phyloP scores from a whole-genome alignment of 345 rosid genomes.

The Ceriops decandra region DNA sequence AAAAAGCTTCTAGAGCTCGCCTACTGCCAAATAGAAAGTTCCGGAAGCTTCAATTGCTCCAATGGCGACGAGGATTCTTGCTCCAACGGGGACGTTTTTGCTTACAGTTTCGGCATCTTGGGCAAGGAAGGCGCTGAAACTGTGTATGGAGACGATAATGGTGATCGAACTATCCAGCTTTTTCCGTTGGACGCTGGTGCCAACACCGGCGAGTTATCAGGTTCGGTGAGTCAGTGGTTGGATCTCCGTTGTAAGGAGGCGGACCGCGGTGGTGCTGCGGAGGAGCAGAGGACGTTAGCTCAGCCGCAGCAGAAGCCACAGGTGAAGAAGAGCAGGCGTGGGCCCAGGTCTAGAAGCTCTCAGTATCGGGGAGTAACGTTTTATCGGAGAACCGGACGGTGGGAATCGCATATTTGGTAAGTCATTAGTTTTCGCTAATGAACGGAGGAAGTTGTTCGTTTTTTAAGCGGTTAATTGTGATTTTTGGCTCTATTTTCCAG shows the following conservation, averaged over 20 bases:
- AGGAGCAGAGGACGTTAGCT: constrained; percentile 22
- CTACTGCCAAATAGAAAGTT: constrained; percentile 27
- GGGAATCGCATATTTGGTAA: constrained; percentile 99
- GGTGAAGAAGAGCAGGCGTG: constrained; percentile 73
- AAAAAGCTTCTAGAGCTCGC: constrained; percentile 16
- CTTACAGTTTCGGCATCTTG: constrained; percentile 34
- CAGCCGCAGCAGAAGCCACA: constrained; percentile 22
- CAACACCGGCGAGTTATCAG: constrained; percentile 5
- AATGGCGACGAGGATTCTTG: constrained; percentile 35
- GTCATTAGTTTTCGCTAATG: neutral
- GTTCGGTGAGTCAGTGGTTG: constrained; percentile 27
- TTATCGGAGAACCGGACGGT: constrained; percentile 93
- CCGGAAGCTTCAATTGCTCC: constrained; percentile 39
- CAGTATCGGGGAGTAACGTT: constrained; percentile 97
- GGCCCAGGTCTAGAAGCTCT: constrained; percentile 94
- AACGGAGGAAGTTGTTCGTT: neutral
- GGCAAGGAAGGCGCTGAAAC: neutral
- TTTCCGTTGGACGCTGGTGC: constrained; percentile 32
- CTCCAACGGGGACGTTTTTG: constrained; percentile 25
- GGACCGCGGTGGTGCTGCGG: constrained; percentile 12
- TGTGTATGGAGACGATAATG: neutral
- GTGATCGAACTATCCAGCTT: constrained; percentile 36
- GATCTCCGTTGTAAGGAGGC: constrained; percentile 29
- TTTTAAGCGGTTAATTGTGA: neutral
- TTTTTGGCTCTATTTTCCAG: constrained; percentile 28